These are phyloP conservation scores for Sclerotiophoma versabilis DNA, from an alignment of 2,329 filamentous ascomycete species.

Conservation along the genomic window DNA sequence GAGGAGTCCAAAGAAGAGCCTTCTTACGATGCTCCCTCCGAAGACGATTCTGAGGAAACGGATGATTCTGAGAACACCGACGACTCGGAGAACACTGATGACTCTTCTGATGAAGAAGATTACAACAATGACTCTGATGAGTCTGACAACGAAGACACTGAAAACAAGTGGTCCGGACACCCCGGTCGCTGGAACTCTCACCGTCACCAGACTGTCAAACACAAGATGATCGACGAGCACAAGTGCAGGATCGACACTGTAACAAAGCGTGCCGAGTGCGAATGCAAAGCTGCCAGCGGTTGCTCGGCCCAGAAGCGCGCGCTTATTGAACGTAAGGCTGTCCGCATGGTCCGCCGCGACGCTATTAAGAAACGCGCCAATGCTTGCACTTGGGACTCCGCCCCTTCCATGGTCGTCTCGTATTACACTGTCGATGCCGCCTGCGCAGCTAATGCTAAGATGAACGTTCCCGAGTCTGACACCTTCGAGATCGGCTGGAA, in stretches of 20 bases:
- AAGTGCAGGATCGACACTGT: conserved; percentile 37
- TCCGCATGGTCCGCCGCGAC: conserved; percentile 42
- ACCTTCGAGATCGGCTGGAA: conserved; percentile 54
- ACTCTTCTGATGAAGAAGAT: conserved; percentile 4
- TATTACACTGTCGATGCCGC: conserved; percentile 49
- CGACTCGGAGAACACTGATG: conserved; percentile 6
- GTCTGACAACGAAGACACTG: background rate
- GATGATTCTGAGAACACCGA: conserved; percentile 12
- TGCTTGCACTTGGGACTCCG: conserved; percentile 46
- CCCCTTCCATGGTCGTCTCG: conserved; percentile 53
- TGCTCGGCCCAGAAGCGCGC: conserved; percentile 31
- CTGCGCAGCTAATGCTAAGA: conserved; percentile 46
- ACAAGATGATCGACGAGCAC: conserved; percentile 40
- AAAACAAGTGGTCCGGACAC: conserved; percentile 3
- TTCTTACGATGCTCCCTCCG: conserved; percentile 8
- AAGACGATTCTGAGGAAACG: conserved; percentile 13
- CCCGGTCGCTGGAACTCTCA: conserved; percentile 8
- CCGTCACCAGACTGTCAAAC: conserved; percentile 16
- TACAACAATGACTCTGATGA: conserved; percentile 3
- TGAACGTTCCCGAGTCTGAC: conserved; percentile 30
- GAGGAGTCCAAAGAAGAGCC: conserved; percentile 6
- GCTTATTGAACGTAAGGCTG: conserved; percentile 41
- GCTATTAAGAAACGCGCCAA: conserved; percentile 38
- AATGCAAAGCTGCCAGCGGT: conserved; percentile 29
- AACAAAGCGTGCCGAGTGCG: conserved; percentile 28